Percentiles rank a stretch among this genome's conserved stretches.
Conservation (phyloP, 139 green algal genomes). For the Raphidocelis subcapitata region DNA sequence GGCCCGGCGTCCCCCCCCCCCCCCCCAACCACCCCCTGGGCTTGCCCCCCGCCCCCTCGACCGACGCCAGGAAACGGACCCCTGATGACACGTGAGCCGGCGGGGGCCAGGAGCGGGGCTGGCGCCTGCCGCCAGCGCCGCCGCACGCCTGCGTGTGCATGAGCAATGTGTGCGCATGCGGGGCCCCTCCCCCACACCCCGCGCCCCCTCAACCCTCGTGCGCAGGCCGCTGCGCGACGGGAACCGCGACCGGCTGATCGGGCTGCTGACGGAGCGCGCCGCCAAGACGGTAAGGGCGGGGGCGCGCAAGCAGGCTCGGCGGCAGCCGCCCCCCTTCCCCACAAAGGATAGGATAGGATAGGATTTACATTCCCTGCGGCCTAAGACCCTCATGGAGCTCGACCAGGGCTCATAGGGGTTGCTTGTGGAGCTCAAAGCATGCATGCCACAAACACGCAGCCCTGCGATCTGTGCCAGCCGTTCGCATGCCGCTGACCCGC, state of each 20-base stretch:
- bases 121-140: background rate
- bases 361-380: background rate
- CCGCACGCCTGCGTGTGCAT: background rate
- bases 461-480: background rate
- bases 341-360: background rate
- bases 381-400: background rate
- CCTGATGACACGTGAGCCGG: background rate
- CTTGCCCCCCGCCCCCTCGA: background rate
- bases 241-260: conserved; percentile 79
- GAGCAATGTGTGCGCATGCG: background rate
- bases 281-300: no score
- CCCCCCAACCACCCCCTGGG: background rate
- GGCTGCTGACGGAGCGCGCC: conserved; percentile 77
- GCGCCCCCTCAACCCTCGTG: conserved; percentile 55
- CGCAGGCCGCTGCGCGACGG: conserved; percentile 78
- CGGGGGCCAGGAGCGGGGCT: background rate
- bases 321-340: background rate
- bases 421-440: background rate
- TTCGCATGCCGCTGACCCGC: background rate
- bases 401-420: background rate
- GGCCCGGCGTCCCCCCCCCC: no score
- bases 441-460: background rate
- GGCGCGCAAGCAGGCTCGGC: conserved; percentile 10
- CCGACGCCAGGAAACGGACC: background rate
- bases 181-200: conserved; percentile 42